Conservation (phyloP, 805 yeast genomes). For the Wickerhamiella alocasiicola region DNA sequence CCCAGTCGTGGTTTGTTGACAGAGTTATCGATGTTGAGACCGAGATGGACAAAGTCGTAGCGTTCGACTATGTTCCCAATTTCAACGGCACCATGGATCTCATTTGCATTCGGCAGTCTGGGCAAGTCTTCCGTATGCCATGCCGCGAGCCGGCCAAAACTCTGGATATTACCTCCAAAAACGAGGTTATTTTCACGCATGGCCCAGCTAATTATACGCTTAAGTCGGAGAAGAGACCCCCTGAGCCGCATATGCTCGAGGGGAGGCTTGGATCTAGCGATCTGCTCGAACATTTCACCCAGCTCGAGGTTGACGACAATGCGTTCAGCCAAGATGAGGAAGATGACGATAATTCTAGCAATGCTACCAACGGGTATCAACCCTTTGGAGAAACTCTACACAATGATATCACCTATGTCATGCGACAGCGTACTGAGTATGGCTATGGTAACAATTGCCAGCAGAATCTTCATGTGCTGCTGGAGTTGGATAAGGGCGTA, state of each 20-base stretch:
- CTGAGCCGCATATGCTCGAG: neutral
- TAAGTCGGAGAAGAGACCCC: neutral
- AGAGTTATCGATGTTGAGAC: conserved; percentile 63
- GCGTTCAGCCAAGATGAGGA: neutral
- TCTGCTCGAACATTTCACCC: conserved; percentile 5
- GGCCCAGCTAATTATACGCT: conserved; percentile 10
- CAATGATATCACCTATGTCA: conserved; percentile 63
- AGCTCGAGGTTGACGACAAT: conserved; percentile 1
- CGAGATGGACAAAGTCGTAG: conserved; percentile 66
- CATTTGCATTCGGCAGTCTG: conserved; percentile 84
- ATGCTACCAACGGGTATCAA: conserved; percentile 17
- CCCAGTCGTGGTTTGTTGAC: conserved; percentile 58
- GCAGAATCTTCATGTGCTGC: conserved; percentile 42
- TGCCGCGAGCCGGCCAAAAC: conserved; percentile 54
- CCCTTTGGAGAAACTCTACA: conserved; percentile 32
- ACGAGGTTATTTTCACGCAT: conserved; percentile 22
- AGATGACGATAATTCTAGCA: conserved; percentile 10
- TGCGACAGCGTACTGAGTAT: conserved; percentile 54
- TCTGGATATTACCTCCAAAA: conserved; percentile 49
- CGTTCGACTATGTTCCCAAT: conserved; percentile 61
- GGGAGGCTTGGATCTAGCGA: conserved; percentile 5
- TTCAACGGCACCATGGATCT: conserved; percentile 43
- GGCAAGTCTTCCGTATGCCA: conserved; percentile 71
- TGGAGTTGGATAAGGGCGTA: conserved; percentile 31
- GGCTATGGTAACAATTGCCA: conserved; percentile 66